These are phyloP conservation scores for Barnettozyma californica DNA, from an alignment of 805 yeast species.

Conservation along the genomic window DNA sequence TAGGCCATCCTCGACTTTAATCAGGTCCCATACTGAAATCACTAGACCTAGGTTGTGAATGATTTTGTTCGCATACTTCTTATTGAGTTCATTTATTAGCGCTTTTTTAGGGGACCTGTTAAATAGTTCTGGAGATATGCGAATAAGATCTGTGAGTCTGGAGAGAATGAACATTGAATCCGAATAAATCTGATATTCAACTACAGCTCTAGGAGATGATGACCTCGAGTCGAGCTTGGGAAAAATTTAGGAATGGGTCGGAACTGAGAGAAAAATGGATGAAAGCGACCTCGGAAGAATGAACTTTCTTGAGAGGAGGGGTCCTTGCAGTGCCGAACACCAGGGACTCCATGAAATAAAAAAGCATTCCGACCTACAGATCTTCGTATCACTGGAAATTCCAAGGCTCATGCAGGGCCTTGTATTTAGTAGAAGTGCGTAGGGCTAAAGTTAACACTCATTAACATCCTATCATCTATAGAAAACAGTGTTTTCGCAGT, in stretches of 20 bases:
- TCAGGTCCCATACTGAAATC: slow-evolving; percentile 76
- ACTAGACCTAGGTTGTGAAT: slow-evolving; percentile 82
- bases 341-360: too few species aligned
- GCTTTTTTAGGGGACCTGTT: slow-evolving; percentile 67
- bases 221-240: not conserved
- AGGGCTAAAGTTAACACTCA: too few species aligned
- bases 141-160: slow-evolving; percentile 73
- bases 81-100: slow-evolving; percentile 72
- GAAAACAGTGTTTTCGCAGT: too few species aligned
- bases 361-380: too few species aligned
- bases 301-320: not conserved
- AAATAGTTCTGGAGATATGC: slow-evolving; percentile 84
- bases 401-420: too few species aligned
- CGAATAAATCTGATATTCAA: not conserved
- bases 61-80: slow-evolving; percentile 81
- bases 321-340: too few species aligned
- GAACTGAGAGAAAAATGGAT: not conserved
- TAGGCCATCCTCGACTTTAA: slow-evolving; percentile 80
- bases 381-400: too few species aligned
- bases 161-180: slow-evolving; percentile 75
- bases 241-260: not conserved
- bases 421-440: too few species aligned
- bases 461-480: too few species aligned
- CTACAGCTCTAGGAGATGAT: not conserved
- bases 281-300: not conserved